Evolutionary conservation across 495 filamentous ascomycete genomes (phyloP).

Genomic region (Staphylotrichum tortipilum): DNA sequence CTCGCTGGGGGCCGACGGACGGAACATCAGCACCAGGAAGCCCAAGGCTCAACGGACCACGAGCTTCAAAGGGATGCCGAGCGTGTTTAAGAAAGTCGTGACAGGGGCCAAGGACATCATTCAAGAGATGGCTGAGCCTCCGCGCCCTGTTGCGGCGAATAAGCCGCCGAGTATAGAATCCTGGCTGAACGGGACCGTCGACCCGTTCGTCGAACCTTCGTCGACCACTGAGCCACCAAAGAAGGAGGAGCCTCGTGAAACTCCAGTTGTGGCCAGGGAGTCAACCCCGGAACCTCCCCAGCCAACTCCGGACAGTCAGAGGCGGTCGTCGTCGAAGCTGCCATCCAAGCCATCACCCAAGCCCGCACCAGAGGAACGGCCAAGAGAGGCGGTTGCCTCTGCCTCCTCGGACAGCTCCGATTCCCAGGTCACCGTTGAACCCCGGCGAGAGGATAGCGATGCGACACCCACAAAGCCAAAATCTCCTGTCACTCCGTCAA

Average conservation of each 20-base stretch:
- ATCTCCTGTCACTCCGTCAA: constrained; percentile 21
- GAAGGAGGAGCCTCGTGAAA: background rate
- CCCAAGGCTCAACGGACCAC: constrained; percentile 35
- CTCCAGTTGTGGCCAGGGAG: background rate
- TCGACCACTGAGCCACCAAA: constrained; percentile 20
- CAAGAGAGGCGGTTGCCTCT: background rate
- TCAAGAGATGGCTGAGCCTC: constrained; percentile 43
- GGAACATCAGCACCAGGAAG: constrained; percentile 29
- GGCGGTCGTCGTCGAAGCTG: background rate
- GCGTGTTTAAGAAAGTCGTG: constrained; percentile 48
- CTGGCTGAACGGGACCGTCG: constrained; percentile 64
- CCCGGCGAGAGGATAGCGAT: constrained; percentile 19
- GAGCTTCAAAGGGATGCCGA: constrained; percentile 45
- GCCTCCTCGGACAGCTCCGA: background rate
- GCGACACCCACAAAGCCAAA: constrained; percentile 25
- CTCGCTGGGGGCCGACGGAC: constrained; percentile 36
- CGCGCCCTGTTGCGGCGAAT: constrained; percentile 34
- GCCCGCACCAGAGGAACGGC: no score
- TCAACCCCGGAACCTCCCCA: background rate
- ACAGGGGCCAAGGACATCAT: constrained; percentile 47
- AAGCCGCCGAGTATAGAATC: constrained; percentile 59
- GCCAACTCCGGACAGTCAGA: background rate
- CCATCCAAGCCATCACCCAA: background rate
- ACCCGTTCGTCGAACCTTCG: constrained; percentile 60
- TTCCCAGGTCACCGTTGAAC: constrained; percentile 1